Evolutionary conservation across 2,329 filamentous ascomycete species (phyloP), one percentile per base, ranked within the genome.

Genomic region (Anisogramma anomala): DNA sequence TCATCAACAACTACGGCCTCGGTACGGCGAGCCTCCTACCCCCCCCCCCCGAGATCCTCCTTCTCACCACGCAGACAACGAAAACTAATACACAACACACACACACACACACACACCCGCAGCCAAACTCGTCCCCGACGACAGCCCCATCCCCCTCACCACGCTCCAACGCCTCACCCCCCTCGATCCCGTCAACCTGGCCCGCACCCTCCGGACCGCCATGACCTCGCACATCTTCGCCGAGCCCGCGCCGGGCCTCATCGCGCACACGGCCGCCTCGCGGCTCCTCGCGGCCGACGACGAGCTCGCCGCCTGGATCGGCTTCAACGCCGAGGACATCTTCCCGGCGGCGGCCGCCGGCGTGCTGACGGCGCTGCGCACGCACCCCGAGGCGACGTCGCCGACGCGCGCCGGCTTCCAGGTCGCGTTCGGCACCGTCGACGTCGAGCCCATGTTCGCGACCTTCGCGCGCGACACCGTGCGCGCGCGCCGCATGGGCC

Each of bases 151-250:
- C 40, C 53, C 65, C 1, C 61, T 72, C 17, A 40, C 55, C 18
- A 61, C 72, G 35, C 64, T 74, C 3, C 57, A 67, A 36, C 48
- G 57, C 33, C 66, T 65, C 48, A 68, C 67, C 0, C 49, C 60
- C 0, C 53, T 74, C 17, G 66, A 71, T 48, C 57, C 65, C 20
- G 60, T 67, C 47, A 72, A 73, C 50, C 58, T 74, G 14, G 62
- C 65, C 10, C 67, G 71, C 33, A 57, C 71, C 6, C 55, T 74
- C 20, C 69, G 74, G 6, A 67, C 76, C 53, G 71, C 68, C 28
- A 77, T 77, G 64, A 76, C 72, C 10, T 71, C 68, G 48, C 59
- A 62, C 9, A 63, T 79, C 43, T 77, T 79, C 55, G 52, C 58
- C 32, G 74, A 79, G 49, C 64, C 68, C 1, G 53, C 54, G 4